Evolutionary conservation across 2,329 filamentous ascomycete genomes (phyloP).

Genomic region (Cladosporium phlei): DNA sequence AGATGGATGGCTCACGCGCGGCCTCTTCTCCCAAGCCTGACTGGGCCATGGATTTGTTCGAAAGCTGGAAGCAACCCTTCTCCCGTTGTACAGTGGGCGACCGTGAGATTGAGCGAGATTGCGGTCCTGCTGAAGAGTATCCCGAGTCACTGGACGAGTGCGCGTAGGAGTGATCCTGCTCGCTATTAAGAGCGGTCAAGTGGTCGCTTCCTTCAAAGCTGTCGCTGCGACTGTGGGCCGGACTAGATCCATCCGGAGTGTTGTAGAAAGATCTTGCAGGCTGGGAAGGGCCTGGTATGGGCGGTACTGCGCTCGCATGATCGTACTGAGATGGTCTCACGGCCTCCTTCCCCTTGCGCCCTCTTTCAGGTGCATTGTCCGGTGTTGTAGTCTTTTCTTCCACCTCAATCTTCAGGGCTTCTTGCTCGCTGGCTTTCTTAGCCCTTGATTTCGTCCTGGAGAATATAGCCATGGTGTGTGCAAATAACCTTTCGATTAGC

Average conservation of each 20-base stretch:
- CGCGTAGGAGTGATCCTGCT: background rate
- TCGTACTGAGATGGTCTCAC: too few relatives aligned
- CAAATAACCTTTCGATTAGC: too few relatives aligned
- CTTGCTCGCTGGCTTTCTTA: constrained; percentile 3
- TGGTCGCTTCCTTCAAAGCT: constrained; percentile 1
- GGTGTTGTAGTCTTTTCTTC: background rate
- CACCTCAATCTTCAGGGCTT: background rate
- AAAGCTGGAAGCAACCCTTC: constrained; percentile 10
- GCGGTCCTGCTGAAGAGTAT: constrained; percentile 23
- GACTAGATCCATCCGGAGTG: background rate
- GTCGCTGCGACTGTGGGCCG: background rate
- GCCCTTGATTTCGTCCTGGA: constrained; percentile 8
- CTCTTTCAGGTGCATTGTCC: background rate
- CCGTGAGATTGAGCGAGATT: constrained; percentile 21
- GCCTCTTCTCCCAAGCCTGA: constrained; percentile 19
- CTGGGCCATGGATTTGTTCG: constrained; percentile 19
- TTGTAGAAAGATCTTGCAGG: background rate
- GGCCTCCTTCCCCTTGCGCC: background rate
- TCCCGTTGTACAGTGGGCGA: too few relatives aligned
- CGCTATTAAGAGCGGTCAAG: background rate
- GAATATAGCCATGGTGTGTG: constrained; percentile 5
- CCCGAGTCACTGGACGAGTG: constrained; percentile 27
- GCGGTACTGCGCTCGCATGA: too few relatives aligned
- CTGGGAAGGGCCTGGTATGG: background rate
- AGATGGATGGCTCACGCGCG: constrained; percentile 15